phyloP scores from a whole-genome alignment of 1,284 basidiomycete species.

The Phylloboletellus chloephorus region DNA sequence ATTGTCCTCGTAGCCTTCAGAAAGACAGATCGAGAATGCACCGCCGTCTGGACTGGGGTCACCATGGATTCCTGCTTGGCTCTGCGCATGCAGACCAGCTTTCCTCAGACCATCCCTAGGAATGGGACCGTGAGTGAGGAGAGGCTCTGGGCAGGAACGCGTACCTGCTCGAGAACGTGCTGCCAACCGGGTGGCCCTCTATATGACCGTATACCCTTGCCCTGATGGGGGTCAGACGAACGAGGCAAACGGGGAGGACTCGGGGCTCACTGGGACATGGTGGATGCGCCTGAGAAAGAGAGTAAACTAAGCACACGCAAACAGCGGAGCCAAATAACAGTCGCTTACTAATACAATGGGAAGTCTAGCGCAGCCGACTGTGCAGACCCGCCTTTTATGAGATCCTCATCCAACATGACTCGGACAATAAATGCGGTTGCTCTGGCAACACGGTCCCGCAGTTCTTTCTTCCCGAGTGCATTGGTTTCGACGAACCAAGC shows the following conservation, averaged over 20 bases:
- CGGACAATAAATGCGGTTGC: conserved; percentile 13
- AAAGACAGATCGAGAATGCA: conserved; percentile 39
- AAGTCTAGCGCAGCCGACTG: no score
- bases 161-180: conserved; percentile 18
- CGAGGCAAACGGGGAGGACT: neutral
- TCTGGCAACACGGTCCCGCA: conserved; percentile 24
- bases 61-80: conserved; percentile 26
- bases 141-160: neutral
- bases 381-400: conserved; percentile 12
- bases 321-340: conserved; percentile 6
- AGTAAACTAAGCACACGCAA: conserved; percentile 14
- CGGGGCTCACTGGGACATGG: conserved; percentile 19
- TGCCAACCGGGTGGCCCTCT: neutral
- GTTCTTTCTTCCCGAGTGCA: conserved; percentile 49
- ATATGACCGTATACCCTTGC: conserved; percentile 21
- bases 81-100: conserved; percentile 18
- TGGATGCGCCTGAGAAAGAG: conserved; percentile 5
- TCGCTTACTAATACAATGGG: no score
- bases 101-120: conserved; percentile 9
- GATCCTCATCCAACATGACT: conserved; percentile 13
- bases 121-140: neutral
- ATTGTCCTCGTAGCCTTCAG: conserved; percentile 40
- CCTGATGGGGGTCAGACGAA: conserved; percentile 5
- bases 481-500: conserved; percentile 46
- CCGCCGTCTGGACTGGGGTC: conserved; percentile 21